Evolutionary conservation across 805 yeast genomes (phyloP).

Genomic region (Lipomyces orientalis): DNA sequence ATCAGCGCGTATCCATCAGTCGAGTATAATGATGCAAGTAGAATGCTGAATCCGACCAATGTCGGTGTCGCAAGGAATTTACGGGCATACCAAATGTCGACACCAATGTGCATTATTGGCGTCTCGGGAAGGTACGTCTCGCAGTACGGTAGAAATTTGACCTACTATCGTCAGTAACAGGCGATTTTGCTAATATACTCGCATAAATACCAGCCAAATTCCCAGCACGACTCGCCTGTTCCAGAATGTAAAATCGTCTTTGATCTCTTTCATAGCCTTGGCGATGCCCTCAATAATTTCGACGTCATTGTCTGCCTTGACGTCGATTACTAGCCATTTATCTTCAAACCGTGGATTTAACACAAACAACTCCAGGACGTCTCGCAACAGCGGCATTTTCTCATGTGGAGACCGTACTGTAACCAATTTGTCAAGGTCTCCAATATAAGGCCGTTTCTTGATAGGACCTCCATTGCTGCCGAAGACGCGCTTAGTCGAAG

Average conservation of each 20-base stretch:
- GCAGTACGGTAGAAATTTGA: conserved; percentile 23
- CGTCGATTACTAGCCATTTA: conserved; percentile 32
- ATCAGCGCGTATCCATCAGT: conserved; percentile 42
- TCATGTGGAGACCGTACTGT: conserved; percentile 43
- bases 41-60: conserved; percentile 27
- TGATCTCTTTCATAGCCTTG: conserved; percentile 38
- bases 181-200: background rate
- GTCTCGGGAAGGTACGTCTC: conserved; percentile 48
- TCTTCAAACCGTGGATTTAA: conserved; percentile 22
- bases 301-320: conserved; percentile 32
- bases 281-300: conserved; percentile 29
- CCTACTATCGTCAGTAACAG: conserved; percentile 10
- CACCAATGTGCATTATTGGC: conserved; percentile 43
- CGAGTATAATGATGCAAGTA: conserved; percentile 41
- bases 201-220: conserved; percentile 58
- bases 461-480: conserved; percentile 48
- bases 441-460: conserved; percentile 47
- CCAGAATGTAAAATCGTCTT: conserved; percentile 54
- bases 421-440: conserved; percentile 49
- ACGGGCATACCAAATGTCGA: conserved; percentile 25
- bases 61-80: conserved; percentile 21
- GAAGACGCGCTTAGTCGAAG: conserved; percentile 57
- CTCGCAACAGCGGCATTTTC: conserved; percentile 33
- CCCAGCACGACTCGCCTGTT: conserved; percentile 56
- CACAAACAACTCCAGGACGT: conserved; percentile 23